Conservation (phyloP, 2,329 filamentous ascomycete genomes). For the Penicillium sp. region DNA sequence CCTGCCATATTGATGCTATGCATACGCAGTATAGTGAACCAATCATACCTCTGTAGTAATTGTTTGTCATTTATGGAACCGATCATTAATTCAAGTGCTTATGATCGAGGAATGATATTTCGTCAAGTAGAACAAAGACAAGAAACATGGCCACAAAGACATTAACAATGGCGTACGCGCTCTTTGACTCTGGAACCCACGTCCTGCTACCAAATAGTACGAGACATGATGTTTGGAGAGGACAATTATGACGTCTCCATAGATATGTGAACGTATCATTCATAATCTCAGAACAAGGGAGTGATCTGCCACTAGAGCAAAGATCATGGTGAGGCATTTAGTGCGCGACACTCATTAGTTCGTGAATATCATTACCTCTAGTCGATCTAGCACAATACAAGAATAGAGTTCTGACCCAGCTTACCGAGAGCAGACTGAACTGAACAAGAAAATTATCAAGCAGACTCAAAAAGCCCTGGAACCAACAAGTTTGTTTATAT, state of each 20-base stretch:
- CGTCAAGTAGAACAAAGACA: background rate
- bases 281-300: background rate
- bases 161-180: background rate
- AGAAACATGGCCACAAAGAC: background rate
- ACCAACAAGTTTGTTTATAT: slow-evolving; percentile 28
- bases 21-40: too few species aligned
- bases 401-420: slow-evolving; percentile 2
- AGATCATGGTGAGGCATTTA: background rate
- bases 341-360: too few species aligned
- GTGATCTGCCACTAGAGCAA: background rate
- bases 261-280: too few species aligned
- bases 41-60: background rate
- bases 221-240: background rate
- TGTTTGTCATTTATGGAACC: too few species aligned
- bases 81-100: too few species aligned
- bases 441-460: slow-evolving; percentile 5
- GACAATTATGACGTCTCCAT: too few species aligned
- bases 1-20: too few species aligned
- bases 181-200: background rate
- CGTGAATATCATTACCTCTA: background rate
- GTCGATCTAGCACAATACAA: background rate
- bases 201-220: background rate
- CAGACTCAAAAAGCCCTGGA: slow-evolving; percentile 6
- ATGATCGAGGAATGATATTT: too few species aligned
- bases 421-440: background rate